These are phyloP conservation scores for Coniochaeta prunicola DNA, from an alignment of 2,329 filamentous ascomycete species.

Conservation along the genomic window DNA sequence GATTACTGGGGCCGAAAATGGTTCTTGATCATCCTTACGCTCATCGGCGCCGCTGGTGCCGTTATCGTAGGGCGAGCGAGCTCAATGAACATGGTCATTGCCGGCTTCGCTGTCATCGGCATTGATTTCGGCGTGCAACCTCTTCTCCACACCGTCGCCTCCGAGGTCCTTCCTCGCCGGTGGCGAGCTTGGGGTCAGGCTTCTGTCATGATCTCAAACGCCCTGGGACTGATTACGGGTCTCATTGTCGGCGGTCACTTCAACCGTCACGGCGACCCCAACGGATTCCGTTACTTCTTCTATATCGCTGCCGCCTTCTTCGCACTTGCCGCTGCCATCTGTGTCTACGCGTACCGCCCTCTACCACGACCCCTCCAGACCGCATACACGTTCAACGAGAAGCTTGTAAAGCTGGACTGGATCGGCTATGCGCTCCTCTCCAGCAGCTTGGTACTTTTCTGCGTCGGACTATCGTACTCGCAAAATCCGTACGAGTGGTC, in stretches of 20 bases:
- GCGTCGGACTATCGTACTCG: constrained; percentile 28
- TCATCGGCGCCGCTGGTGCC: constrained; percentile 24
- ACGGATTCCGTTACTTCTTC: constrained; percentile 27
- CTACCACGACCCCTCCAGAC: constrained; percentile 19
- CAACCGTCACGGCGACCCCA: constrained; percentile 19
- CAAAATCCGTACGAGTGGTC: constrained; percentile 30
- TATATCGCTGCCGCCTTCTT: constrained; percentile 25
- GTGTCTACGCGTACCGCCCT: constrained; percentile 24
- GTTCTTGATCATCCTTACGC: constrained; percentile 28
- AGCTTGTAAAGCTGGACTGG: constrained; percentile 30
- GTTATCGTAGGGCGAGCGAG: constrained; percentile 27
- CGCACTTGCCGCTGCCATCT: constrained; percentile 18
- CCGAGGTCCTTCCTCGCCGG: constrained; percentile 29
- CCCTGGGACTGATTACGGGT: constrained; percentile 21
- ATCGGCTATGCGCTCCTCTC: constrained; percentile 27
- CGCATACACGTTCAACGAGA: constrained; percentile 19
- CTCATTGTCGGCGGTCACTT: constrained; percentile 27
- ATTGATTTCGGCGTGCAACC: constrained; percentile 29
- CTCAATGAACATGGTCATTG: constrained; percentile 27
- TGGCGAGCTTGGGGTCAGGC: constrained; percentile 28
- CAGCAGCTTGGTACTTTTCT: constrained; percentile 28
- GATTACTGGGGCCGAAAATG: constrained; percentile 35
- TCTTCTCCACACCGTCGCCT: constrained; percentile 28
- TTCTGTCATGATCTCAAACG: constrained; percentile 20
- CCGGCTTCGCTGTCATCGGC: constrained; percentile 26